Evolutionary conservation across 2,329 filamentous ascomycete species (phyloP).

Genomic region (Apiospora rasikravindrae): DNA sequence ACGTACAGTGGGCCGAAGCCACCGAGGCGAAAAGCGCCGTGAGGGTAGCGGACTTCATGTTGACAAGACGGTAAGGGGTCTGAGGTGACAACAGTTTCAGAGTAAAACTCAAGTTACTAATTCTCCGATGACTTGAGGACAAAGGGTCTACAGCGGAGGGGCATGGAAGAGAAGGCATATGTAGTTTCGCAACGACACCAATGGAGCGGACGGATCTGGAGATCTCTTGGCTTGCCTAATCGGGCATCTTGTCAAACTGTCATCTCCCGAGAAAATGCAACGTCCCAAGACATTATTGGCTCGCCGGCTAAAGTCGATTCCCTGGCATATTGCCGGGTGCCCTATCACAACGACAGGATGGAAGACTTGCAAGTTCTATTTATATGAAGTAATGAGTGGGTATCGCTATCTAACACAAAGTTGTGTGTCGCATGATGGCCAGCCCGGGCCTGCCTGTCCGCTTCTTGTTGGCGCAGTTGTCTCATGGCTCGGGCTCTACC

Average conservation of each 20-base stretch:
- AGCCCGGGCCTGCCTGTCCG: not conserved
- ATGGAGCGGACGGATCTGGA: not conserved
- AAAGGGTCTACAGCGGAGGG: not conserved
- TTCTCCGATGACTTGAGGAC: not conserved
- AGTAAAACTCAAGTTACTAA: not conserved
- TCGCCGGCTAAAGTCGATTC: not conserved
- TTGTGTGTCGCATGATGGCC: not conserved
- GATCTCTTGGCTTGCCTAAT: constrained; percentile 15
- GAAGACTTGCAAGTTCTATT: not conserved
- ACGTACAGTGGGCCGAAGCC: constrained; percentile 15
- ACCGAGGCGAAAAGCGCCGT: not conserved
- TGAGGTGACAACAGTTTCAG: no score
- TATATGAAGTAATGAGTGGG: not conserved
- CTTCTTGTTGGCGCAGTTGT: not conserved
- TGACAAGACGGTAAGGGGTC: not conserved
- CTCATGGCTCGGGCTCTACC: not conserved
- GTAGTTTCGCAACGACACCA: not conserved
- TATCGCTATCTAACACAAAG: not conserved
- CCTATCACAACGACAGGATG: not conserved
- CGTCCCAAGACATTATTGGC: not conserved
- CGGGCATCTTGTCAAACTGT: not conserved
- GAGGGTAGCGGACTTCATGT: constrained; percentile 4
- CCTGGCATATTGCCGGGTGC: not conserved
- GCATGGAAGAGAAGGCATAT: not conserved
- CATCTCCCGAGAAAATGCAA: not conserved